Percentiles rank a stretch among this genome's conserved stretches.
phyloP scores from a whole-genome alignment of 2,329 filamentous ascomycete species.

The Diaporthe vexans region DNA sequence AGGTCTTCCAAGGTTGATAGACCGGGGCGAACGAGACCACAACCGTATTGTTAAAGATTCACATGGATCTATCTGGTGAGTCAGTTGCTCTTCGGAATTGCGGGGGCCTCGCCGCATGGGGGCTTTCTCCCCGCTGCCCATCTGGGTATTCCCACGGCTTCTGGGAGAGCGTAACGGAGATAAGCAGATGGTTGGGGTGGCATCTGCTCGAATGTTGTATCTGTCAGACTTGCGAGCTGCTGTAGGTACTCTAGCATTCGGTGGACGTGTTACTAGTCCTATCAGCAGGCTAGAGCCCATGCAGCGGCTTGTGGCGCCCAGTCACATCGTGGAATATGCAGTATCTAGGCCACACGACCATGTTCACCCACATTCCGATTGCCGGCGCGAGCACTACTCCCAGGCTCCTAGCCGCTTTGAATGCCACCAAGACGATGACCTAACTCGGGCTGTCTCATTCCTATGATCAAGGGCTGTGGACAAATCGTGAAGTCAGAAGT shows the following conservation, averaged over 20 bases:
- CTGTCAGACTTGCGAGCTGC: not conserved
- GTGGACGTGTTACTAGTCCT: not conserved
- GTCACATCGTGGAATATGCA: not conserved
- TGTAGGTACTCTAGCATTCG: not conserved
- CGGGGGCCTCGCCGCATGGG: not conserved
- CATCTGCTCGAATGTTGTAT: no score
- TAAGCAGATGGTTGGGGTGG: no score
- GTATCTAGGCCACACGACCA: not conserved
- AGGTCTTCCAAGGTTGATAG: not conserved
- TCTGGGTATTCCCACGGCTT: not conserved
- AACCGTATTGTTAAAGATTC: no score
- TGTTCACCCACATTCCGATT: constrained; percentile 1
- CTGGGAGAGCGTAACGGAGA: not conserved
- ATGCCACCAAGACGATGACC: not conserved
- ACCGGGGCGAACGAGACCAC: no score
- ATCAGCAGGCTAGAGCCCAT: not conserved
- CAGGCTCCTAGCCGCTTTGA: not conserved
- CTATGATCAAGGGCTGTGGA: not conserved
- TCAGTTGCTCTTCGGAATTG: no score
- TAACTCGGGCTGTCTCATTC: no score
- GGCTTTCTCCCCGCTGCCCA: not conserved
- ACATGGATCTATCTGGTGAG: no score
- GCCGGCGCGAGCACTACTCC: not conserved
- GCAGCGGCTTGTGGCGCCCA: not conserved
- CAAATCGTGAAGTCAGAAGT: not conserved